Conservation (phyloP, 2,329 filamentous ascomycete species). For the Aspergillus costaricaensis region DNA sequence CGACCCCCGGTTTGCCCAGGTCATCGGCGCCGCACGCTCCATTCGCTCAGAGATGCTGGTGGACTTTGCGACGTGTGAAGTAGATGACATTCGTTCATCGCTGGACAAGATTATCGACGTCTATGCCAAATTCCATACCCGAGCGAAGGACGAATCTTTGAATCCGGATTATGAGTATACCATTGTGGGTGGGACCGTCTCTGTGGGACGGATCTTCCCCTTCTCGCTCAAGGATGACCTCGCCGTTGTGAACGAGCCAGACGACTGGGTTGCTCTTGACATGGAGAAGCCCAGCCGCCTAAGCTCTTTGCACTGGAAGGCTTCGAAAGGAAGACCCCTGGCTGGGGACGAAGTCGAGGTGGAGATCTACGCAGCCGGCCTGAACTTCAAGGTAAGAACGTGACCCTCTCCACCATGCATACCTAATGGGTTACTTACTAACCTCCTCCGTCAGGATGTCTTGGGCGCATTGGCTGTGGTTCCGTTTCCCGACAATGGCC, state of each 20-base stretch:
- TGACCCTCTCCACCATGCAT: not conserved
- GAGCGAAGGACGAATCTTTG: not conserved
- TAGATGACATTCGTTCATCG: constrained; percentile 14
- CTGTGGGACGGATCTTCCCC: constrained; percentile 16
- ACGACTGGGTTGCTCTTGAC: constrained; percentile 9
- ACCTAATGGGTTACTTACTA: not conserved
- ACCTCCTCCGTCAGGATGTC: not conserved
- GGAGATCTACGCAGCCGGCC: constrained; percentile 8
- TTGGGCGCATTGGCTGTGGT: not conserved
- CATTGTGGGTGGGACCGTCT: constrained; percentile 13
- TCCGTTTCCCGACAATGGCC: not conserved
- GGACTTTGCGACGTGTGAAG: constrained; percentile 29
- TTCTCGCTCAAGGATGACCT: not conserved
- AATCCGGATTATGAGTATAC: constrained; percentile 23
- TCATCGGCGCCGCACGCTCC: constrained; percentile 31
- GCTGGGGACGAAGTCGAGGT: constrained; percentile 26
- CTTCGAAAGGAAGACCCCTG: constrained; percentile 2
- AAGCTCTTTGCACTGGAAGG: constrained; percentile 24
- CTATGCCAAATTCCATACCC: constrained; percentile 15
- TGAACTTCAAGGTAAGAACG: constrained; percentile 6
- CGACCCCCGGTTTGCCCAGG: constrained; percentile 32
- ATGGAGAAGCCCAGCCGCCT: constrained; percentile 25
- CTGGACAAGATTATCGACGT: constrained; percentile 16
- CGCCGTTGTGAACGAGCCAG: not conserved
- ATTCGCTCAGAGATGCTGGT: constrained; percentile 31